Percentiles rank a stretch among this genome's conserved stretches.
These are phyloP conservation scores for Rosellinia necatrix DNA, from an alignment of 2,329 filamentous ascomycete genomes.

Conservation along the genomic window DNA sequence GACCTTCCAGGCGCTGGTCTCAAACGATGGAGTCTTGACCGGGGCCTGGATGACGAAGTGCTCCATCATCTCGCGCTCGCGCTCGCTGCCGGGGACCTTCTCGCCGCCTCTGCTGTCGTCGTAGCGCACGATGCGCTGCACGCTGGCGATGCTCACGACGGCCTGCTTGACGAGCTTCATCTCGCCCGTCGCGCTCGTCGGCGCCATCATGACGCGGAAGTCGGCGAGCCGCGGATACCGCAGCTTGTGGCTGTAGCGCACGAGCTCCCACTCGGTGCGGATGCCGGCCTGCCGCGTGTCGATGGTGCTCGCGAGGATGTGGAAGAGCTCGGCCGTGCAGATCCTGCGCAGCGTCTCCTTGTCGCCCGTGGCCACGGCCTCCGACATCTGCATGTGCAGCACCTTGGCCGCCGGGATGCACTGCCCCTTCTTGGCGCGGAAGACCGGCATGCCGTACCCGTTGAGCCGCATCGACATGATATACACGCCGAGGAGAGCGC, in stretches of 20 bases:
- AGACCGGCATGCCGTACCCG: conserved; percentile 48
- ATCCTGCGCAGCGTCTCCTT: conserved; percentile 53
- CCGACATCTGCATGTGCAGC: conserved; percentile 65
- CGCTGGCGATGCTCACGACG: conserved; percentile 63
- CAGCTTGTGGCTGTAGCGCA: conserved; percentile 51
- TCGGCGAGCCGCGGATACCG: conserved; percentile 57
- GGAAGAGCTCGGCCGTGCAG: conserved; percentile 58
- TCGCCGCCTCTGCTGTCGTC: conserved; percentile 42
- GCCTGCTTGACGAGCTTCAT: conserved; percentile 56
- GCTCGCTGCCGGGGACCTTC: conserved; percentile 52
- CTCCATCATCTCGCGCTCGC: conserved; percentile 62
- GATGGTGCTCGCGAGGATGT: conserved; percentile 58
- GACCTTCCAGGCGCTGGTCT: conserved; percentile 61
- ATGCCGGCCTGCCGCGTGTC: conserved; percentile 53
- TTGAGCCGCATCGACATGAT: conserved; percentile 50
- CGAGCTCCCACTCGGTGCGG: conserved; percentile 58
- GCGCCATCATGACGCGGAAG: conserved; percentile 56
- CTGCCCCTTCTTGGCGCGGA: conserved; percentile 48
- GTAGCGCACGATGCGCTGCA: conserved; percentile 57
- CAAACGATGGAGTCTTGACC: conserved; percentile 52
- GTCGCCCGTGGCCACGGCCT: conserved; percentile 64
- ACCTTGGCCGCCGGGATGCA: conserved; percentile 59
- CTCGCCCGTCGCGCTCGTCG: conserved; percentile 42
- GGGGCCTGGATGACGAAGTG: conserved; percentile 64
- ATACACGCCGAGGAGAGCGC: conserved; percentile 46